Base-by-base conservation (phyloP, 2,329 filamentous ascomycete genomes). In the Monosporascus cannonballus region DNA sequence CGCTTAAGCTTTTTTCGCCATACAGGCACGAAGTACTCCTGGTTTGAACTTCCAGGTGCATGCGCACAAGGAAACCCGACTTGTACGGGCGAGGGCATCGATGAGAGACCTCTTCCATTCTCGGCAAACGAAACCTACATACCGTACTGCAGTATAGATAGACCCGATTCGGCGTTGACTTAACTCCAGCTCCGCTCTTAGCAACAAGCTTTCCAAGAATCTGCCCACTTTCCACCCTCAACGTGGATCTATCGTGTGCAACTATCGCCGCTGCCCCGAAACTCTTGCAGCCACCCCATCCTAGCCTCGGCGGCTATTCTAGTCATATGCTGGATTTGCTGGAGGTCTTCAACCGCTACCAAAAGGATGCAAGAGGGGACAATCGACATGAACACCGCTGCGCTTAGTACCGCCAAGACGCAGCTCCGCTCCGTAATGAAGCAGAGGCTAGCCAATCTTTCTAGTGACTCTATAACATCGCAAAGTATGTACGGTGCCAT, bases 341-440 rank as follows among this genome's bases (percentile, higher is more conserved):
- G 44, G 39, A 51, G 34, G 11, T 14, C 38, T 55, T 44, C 38
- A 44, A 25, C 37, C 49, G 53, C 25, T 51, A 27, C 36, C 37
- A 6, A 47, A 54, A 61, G 38, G 38, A 65, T 64, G 61, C 52
- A 59, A 37, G 56, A 60, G 22, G 55, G 55, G 44, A 52, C 57
- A 18, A 27, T 46, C 49, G 60, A 62, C 38, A 68, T 68, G 67
- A 67, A 64, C 46, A 59, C 61, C 20, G 51, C 62, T 34, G 54
- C 80, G 49, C 71, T 91, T 51, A 78, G 78, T 58, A 76, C 79
- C 53, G 84, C 87, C 45, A 96, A 96, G 73, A 85, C 87, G 66
- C 85, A 89, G 61, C 75, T 96, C 56, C 81, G 92, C 53, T 77
- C 76, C 56, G 72, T 80, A 50, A 86, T 96, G 73, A 91, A 86